phyloP scores from a whole-genome alignment of 768 basidiomycete species.

The Suillus sp. region DNA sequence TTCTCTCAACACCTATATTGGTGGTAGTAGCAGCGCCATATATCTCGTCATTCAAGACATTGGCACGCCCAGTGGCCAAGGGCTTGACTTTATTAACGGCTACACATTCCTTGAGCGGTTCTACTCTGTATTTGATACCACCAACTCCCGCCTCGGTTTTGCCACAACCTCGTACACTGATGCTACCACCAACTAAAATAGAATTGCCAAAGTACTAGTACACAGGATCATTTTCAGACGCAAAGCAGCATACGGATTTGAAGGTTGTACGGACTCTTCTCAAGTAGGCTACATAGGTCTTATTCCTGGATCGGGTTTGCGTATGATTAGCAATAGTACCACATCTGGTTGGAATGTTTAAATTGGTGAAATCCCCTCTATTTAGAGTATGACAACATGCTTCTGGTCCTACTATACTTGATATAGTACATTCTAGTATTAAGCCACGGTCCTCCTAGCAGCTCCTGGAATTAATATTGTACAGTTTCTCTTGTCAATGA shows the following conservation, averaged over 20 bases:
- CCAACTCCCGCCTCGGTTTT: constrained; percentile 44
- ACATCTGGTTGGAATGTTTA: not conserved
- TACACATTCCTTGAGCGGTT: constrained; percentile 59
- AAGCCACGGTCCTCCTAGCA: not conserved
- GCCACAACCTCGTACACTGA: constrained; percentile 31
- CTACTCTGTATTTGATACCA: constrained; percentile 67
- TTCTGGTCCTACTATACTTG: not conserved
- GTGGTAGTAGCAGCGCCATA: constrained; percentile 37
- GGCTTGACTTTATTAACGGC: constrained; percentile 60
- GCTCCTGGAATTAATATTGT: not conserved
- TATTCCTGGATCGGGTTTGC: not conserved
- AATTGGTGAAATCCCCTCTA: not conserved
- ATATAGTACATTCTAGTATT: not conserved
- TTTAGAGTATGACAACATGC: not conserved
- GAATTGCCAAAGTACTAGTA: not conserved
- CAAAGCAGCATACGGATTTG: not conserved
- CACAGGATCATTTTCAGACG: not conserved
- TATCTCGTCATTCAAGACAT: constrained; percentile 42
- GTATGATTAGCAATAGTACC: not conserved
- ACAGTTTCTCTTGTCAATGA: not conserved
- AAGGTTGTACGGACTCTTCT: not conserved
- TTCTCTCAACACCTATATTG: constrained; percentile 45
- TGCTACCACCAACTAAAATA: constrained; percentile 31
- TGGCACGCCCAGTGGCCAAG: constrained; percentile 44
- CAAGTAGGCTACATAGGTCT: not conserved